Evolutionary conservation across 495 filamentous ascomycete genomes (phyloP).

Genomic region (Penicillium argentinense): DNA sequence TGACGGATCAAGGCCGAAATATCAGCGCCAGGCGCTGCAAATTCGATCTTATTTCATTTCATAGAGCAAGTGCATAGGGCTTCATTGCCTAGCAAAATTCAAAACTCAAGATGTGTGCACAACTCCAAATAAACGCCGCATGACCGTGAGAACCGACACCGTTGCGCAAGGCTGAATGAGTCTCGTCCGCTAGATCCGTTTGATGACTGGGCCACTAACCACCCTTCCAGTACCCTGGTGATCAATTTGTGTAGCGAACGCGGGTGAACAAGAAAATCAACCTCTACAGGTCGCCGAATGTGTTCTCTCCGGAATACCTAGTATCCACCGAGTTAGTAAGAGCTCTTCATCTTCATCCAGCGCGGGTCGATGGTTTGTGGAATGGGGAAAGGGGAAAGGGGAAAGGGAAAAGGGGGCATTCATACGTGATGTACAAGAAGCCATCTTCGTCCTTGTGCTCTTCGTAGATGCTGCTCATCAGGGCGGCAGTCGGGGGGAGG

Average conservation of each 20-base stretch:
- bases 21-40: not conserved
- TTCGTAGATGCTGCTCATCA: slow-evolving; percentile 99
- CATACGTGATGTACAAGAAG: slow-evolving; percentile 60
- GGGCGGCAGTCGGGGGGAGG: slow-evolving; percentile 89
- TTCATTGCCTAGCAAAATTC: slow-evolving; percentile 18
- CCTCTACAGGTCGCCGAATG: slow-evolving; percentile 68
- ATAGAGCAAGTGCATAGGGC: slow-evolving; percentile 2
- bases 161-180: slow-evolving; percentile 10
- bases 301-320: slow-evolving; percentile 99
- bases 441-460: slow-evolving; percentile 83
- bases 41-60: slow-evolving; percentile 4
- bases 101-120: slow-evolving; percentile 15
- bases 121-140: slow-evolving; percentile 32
- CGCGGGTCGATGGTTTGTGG: not conserved
- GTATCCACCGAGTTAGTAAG: slow-evolving; percentile 31
- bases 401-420: not conserved
- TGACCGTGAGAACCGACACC: slow-evolving; percentile 14
- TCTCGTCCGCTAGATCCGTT: slow-evolving; percentile 8
- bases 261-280: slow-evolving; percentile 13
- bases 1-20: too few species aligned
- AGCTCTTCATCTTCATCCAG: not conserved
- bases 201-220: not conserved
- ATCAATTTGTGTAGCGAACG: not conserved
- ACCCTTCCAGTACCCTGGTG: not conserved
- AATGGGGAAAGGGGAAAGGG: not conserved